Percentiles rank a stretch among this genome's conserved stretches.
These are phyloP conservation scores for Rhinocladiella mackenziei DNA, from an alignment of 2,329 filamentous ascomycete genomes.

Conservation along the genomic window DNA sequence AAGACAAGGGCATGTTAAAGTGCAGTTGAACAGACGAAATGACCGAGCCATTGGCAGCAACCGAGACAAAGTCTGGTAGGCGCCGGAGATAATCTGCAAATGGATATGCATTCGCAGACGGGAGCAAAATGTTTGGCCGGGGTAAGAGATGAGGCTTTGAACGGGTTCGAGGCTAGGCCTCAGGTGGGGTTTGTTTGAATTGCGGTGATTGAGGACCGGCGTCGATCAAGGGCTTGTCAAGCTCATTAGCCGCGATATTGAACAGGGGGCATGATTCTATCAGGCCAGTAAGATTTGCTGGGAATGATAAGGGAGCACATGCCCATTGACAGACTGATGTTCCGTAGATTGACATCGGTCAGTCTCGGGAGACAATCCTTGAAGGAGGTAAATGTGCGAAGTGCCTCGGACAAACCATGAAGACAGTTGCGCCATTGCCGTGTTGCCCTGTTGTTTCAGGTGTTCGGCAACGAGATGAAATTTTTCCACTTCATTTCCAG, in stretches of 20 bases:
- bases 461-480: too few relatives aligned
- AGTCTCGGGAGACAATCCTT: too few relatives aligned
- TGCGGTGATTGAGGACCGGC: conserved; percentile 12
- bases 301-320: conserved; percentile 5
- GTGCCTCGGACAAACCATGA: too few relatives aligned
- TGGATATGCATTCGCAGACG: conserved; percentile 7
- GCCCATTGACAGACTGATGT: conserved; percentile 1
- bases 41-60: conserved; percentile 3
- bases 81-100: conserved; percentile 17
- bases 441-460: too few relatives aligned
- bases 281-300: conserved; percentile 12
- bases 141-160: conserved; percentile 27
- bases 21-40: conserved; percentile 14
- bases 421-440: too few relatives aligned
- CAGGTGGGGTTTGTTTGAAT: conserved; percentile 10
- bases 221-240: conserved; percentile 22
- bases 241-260: conserved; percentile 15
- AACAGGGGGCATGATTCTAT: conserved; percentile 4
- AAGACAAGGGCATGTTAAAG: conserved; percentile 15
- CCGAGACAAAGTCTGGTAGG: conserved; percentile 5
- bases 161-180: conserved; percentile 18
- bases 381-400: too few relatives aligned
- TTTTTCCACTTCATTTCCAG: too few relatives aligned
- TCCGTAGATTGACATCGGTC: conserved; percentile 1
- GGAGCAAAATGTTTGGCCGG: conserved; percentile 17